A percentile compares a stretch with the other conserved stretches of the same genome.
Evolutionary conservation across 2,329 filamentous ascomycete species (phyloP).

Genomic region (Stachybotrys chartarum): DNA sequence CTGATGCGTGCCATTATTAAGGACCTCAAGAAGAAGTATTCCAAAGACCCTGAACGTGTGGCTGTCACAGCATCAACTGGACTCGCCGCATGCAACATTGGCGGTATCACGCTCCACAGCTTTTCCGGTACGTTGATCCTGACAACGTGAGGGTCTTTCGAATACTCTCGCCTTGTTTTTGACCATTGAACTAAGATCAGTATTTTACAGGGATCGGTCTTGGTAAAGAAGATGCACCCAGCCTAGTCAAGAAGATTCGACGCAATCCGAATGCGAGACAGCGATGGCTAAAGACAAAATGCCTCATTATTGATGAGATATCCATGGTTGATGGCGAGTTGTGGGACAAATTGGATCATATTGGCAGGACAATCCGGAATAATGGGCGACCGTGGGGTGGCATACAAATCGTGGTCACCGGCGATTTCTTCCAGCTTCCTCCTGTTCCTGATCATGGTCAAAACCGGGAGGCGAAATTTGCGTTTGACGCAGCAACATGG

Average conservation of each 20-base stretch:
- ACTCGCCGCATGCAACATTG: conserved; percentile 92
- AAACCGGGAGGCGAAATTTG: conserved; percentile 67
- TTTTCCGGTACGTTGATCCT: conserved; percentile 59
- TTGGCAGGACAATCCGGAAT: conserved; percentile 79
- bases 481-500: conserved; percentile 91
- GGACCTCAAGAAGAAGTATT: conserved; percentile 69
- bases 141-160: background rate
- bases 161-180: background rate
- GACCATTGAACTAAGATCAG: conserved; percentile 1
- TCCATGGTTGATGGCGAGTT: conserved; percentile 98
- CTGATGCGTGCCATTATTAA: conserved; percentile 87
- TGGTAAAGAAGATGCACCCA: conserved; percentile 77
- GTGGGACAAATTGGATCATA: conserved; percentile 89
- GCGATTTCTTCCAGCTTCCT: conserved; percentile 95
- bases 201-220: conserved; percentile 59
- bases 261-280: conserved; percentile 81
- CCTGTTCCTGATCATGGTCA: conserved; percentile 77
- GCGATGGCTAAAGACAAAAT: conserved; percentile 82
- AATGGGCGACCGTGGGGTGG: conserved; percentile 92
- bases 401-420: conserved; percentile 91
- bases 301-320: conserved; percentile 87
- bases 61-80: conserved; percentile 95
- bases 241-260: conserved; percentile 84
- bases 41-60: conserved; percentile 71
- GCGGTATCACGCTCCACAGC: conserved; percentile 90